Conservation (phyloP, 345 rosid species). For the Acer negundo region DNA sequence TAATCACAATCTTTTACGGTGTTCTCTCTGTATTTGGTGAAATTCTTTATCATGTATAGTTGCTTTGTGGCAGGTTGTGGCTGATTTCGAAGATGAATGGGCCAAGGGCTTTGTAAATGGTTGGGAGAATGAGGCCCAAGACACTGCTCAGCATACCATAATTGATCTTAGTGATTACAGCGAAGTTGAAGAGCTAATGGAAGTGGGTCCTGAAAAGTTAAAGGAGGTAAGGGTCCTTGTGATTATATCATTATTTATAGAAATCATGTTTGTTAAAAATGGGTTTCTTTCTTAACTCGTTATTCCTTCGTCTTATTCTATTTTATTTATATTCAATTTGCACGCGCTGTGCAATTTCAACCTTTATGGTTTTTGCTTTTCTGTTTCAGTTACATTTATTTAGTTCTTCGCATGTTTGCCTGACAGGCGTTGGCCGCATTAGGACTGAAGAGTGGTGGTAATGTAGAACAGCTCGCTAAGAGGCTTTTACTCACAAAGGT, state of each 20-base stretch:
- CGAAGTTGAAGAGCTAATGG: slow-evolving; percentile 83
- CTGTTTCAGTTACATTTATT: slow-evolving; percentile 3
- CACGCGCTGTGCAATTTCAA: neutral
- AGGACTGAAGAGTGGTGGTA: slow-evolving; percentile 93
- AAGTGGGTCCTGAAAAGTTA: slow-evolving; percentile 88
- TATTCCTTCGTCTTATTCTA: neutral
- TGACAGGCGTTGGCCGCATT: slow-evolving; percentile 80
- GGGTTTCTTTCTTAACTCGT: neutral
- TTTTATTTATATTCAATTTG: neutral
- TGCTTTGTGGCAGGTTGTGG: slow-evolving; percentile 50
- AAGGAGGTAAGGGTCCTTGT: slow-evolving; percentile 60
- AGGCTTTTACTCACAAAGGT: slow-evolving; percentile 97
- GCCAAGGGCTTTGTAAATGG: slow-evolving; percentile 50
- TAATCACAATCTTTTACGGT: neutral
- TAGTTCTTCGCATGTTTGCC: slow-evolving; percentile 3
- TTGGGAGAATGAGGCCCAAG: slow-evolving; percentile 61
- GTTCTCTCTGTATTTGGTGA: neutral
- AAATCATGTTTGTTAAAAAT: neutral
- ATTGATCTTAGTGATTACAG: slow-evolving; percentile 94
- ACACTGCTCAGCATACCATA: slow-evolving; percentile 48
- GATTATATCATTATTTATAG: neutral
- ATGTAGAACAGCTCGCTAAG: slow-evolving; percentile 88
- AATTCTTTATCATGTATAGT: slow-evolving; percentile 1
- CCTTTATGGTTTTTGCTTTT: neutral
- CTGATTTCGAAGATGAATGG: slow-evolving; percentile 87